Evolutionary conservation across 2,329 filamentous ascomycete species (phyloP).

Genomic region (Pseudogymnoascus sp.): DNA sequence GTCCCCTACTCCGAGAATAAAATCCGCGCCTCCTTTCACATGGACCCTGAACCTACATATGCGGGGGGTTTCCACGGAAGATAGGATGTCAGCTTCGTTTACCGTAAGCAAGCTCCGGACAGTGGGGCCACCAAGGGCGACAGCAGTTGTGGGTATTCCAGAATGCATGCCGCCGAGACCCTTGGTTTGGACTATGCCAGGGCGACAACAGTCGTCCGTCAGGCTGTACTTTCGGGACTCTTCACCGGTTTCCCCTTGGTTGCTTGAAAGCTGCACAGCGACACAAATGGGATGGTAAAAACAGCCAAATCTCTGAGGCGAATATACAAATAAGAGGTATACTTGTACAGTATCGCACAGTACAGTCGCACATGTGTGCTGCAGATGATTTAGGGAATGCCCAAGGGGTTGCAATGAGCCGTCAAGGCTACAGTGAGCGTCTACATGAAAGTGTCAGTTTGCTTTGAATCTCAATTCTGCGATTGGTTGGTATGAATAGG

Average conservation of each 20-base stretch:
- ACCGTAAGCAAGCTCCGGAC: background rate
- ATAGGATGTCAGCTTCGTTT: background rate
- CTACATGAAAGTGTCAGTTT: background rate
- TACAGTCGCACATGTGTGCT: background rate
- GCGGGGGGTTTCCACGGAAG: background rate
- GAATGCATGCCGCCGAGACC: background rate
- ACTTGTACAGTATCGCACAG: background rate
- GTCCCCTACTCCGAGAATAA: background rate
- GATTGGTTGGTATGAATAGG: background rate
- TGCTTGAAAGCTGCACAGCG: background rate
- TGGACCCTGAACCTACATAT: background rate
- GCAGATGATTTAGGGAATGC: background rate
- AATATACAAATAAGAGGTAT: background rate
- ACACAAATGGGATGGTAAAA: background rate
- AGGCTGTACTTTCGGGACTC: background rate
- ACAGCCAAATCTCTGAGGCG: background rate
- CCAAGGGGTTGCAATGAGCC: background rate
- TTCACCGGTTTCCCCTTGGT: background rate
- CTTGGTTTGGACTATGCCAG: background rate
- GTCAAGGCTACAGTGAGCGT: background rate
- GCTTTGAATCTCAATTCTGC: background rate
- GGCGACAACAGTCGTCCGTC: background rate
- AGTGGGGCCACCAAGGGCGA: background rate
- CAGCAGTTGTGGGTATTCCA: background rate
- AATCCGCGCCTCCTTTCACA: background rate